Conservation (phyloP, 805 yeast species). For the Jamesozyma spencerorum region DNA sequence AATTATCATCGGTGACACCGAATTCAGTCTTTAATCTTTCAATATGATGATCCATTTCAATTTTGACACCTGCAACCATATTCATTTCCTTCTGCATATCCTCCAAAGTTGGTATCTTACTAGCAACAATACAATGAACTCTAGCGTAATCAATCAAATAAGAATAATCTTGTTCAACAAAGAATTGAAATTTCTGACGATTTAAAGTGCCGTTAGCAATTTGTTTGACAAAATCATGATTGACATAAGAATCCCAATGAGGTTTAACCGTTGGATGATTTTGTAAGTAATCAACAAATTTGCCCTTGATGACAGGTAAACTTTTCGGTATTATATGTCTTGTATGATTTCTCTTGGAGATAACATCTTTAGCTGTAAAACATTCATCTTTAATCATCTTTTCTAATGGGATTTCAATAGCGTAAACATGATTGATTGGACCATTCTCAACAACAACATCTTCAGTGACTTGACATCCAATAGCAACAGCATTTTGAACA, state of each 20-base stretch:
- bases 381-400: slow-evolving; percentile 29
- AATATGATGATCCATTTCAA: slow-evolving; percentile 50
- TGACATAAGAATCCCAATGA: slow-evolving; percentile 48
- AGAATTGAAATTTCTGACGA: slow-evolving; percentile 43
- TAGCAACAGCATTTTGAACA: slow-evolving; percentile 54
- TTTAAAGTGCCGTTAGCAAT: slow-evolving; percentile 46
- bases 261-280: slow-evolving; percentile 46
- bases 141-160: slow-evolving; percentile 62
- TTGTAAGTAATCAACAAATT: slow-evolving; percentile 41
- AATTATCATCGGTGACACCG: slow-evolving; percentile 33
- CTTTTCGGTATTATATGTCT: slow-evolving; percentile 2
- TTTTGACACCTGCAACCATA: slow-evolving; percentile 42
- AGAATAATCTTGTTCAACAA: slow-evolving; percentile 50
- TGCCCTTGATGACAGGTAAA: slow-evolving; percentile 7
- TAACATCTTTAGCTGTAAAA: slow-evolving; percentile 19
- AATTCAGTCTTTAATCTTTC: slow-evolving; percentile 36
- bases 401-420: slow-evolving; percentile 29
- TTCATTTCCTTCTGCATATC: slow-evolving; percentile 42
- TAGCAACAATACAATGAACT: slow-evolving; percentile 54
- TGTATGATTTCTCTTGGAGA: neutral
- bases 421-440: slow-evolving; percentile 61
- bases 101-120: slow-evolving; percentile 47
- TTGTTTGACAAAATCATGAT: slow-evolving; percentile 52
- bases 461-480: slow-evolving; percentile 30
- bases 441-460: slow-evolving; percentile 48